These are phyloP conservation scores for Yamadazyma phyllophila DNA, from an alignment of 805 yeast species.

Conservation along the genomic window DNA sequence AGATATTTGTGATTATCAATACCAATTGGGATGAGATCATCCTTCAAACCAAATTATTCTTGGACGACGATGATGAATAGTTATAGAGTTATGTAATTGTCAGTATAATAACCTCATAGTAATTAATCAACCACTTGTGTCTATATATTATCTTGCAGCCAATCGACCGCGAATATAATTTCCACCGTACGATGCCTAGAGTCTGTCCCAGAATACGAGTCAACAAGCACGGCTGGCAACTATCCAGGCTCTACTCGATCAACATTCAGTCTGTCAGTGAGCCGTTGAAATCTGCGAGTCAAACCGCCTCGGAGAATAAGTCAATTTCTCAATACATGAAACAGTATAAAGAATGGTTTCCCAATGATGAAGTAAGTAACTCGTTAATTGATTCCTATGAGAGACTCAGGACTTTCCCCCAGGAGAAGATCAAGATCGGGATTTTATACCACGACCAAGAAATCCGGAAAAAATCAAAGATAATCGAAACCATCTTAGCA, in stretches of 20 bases:
- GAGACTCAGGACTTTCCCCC: conserved; percentile 12
- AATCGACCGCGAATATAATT: not conserved
- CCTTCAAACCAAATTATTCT: conserved; percentile 11
- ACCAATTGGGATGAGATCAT: conserved; percentile 53
- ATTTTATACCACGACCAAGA: conserved; percentile 29
- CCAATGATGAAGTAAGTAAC: conserved; percentile 11
- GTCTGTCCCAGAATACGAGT: not conserved
- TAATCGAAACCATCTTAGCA: conserved; percentile 36
- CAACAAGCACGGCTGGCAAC: not conserved
- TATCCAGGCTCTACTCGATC: conserved; percentile 1
- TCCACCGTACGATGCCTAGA: not conserved
- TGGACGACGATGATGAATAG: not conserved
- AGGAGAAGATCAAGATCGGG: conserved; percentile 28
- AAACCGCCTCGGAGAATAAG: conserved; percentile 1
- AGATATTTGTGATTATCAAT: conserved; percentile 43
- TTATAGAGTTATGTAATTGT: not conserved
- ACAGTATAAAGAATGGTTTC: conserved; percentile 14
- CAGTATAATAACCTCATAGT: no score
- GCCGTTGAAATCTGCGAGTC: not conserved
- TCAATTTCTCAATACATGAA: conserved; percentile 11
- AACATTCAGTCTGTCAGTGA: not conserved
- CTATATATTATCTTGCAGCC: not conserved
- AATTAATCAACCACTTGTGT: no score
- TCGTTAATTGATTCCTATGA: conserved; percentile 14
- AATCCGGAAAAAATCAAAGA: conserved; percentile 19